Percentiles rank a stretch among this genome's conserved stretches.
Conservation (phyloP, 495 filamentous ascomycete genomes). For the Diplogelasinospora grovesii region DNA sequence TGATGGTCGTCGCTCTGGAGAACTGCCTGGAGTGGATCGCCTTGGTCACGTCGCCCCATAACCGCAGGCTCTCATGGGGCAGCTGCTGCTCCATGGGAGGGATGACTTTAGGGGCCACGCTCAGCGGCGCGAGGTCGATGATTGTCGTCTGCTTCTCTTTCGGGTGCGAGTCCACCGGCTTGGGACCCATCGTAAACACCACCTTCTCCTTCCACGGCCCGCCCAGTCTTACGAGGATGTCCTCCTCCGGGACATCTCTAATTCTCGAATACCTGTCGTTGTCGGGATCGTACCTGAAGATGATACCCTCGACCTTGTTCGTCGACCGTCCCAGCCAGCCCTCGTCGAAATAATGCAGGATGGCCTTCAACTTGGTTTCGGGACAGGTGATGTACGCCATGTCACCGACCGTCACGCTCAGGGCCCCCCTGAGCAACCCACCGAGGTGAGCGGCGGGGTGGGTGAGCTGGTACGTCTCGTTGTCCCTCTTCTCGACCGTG, state of each 20-base stretch:
- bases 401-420: constrained; percentile 84
- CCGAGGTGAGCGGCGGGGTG: constrained; percentile 92
- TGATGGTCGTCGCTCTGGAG: constrained; percentile 73
- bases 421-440: constrained; percentile 72
- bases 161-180: constrained; percentile 40
- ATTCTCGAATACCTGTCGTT: constrained; percentile 71
- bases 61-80: constrained; percentile 80
- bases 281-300: constrained; percentile 79
- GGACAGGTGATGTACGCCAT: constrained; percentile 78
- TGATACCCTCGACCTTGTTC: constrained; percentile 82
- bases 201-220: constrained; percentile 70
- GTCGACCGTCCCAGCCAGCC: constrained; percentile 89
- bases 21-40: constrained; percentile 84
- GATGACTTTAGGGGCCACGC: constrained; percentile 65
- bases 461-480: constrained; percentile 91
- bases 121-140: constrained; percentile 77
- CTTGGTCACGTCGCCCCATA: constrained; percentile 81
- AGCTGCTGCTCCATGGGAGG: constrained; percentile 73
- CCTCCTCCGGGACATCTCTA: constrained; percentile 76
- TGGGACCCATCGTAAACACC: constrained; percentile 45
- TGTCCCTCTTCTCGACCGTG: constrained; percentile 66
- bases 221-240: constrained; percentile 74
- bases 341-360: constrained; percentile 87
- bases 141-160: constrained; percentile 62
- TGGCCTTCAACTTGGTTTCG: constrained; percentile 81